phyloP scores from a whole-genome alignment of 192 early-diverging fungal species.

The Backusella australiensis region DNA sequence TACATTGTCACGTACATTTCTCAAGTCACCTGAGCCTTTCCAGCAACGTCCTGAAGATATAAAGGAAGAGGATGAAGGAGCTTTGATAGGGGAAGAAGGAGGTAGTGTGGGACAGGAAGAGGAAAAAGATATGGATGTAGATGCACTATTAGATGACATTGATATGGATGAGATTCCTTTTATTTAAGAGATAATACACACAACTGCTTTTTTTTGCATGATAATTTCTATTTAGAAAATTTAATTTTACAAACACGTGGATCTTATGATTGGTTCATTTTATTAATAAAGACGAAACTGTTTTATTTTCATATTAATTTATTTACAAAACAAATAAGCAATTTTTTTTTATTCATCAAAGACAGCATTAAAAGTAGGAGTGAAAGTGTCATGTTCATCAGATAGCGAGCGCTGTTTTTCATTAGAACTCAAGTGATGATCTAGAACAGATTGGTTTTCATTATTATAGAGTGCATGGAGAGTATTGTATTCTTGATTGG shows the following conservation, averaged over 20 bases:
- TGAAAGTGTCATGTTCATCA: constrained; percentile 1
- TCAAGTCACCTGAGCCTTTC: constrained; percentile 8
- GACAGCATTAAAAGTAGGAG: constrained; percentile 16
- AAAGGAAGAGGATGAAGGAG: neutral
- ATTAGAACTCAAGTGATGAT: neutral
- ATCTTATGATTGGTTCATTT: constrained; percentile 2
- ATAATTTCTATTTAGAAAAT: constrained; percentile 1
- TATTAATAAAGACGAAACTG: constrained; percentile 5
- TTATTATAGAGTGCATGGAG: constrained; percentile 25
- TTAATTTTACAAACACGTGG: neutral
- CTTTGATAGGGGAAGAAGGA: neutral
- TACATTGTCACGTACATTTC: constrained; percentile 25
- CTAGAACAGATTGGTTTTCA: constrained; percentile 19
- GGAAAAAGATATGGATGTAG: constrained; percentile 20
- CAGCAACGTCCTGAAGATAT: neutral
- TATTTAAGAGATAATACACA: constrained; percentile 13
- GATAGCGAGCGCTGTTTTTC: neutral
- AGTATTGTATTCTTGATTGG: constrained; percentile 9
- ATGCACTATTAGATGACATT: constrained; percentile 20
- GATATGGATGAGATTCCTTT: constrained; percentile 34
- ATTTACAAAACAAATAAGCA: neutral
- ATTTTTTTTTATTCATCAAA: constrained; percentile 19
- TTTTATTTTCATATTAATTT: neutral
- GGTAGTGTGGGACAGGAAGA: neutral
- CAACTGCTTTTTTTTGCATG: neutral